phyloP scores from a whole-genome alignment of 2,329 filamentous ascomycete species.

The Cladorrhinum sp. region DNA sequence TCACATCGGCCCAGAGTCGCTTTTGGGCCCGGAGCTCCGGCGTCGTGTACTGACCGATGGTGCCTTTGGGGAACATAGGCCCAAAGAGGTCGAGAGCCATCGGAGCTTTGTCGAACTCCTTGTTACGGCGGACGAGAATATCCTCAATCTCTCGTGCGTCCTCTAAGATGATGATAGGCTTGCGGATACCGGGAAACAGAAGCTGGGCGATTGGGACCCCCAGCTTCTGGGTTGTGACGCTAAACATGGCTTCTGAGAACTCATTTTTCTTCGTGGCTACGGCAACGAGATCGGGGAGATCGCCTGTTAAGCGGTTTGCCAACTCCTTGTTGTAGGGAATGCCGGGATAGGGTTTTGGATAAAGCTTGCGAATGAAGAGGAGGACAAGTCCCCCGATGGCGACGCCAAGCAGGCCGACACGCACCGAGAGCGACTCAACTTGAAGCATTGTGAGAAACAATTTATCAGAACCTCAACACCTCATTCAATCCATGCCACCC shows the following conservation, averaged over 20 bases:
- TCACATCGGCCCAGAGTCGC: conserved; percentile 31
- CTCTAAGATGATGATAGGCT: conserved; percentile 28
- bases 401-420: conserved; percentile 7
- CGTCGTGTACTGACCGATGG: conserved; percentile 30
- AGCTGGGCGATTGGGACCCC: conserved; percentile 29
- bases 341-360: conserved; percentile 16
- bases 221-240: conserved; percentile 15
- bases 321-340: conserved; percentile 19
- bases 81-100: conserved; percentile 26
- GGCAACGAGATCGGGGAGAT: conserved; percentile 11
- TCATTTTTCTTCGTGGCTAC: conserved; percentile 3
- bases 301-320: conserved; percentile 13
- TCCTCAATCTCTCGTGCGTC: conserved; percentile 33
- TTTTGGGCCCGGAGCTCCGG: conserved; percentile 31
- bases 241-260: conserved; percentile 7
- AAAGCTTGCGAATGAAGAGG: conserved; percentile 10
- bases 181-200: conserved; percentile 24
- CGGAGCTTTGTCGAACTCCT: conserved; percentile 33
- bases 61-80: conserved; percentile 29
- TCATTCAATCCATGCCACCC: too few species aligned
- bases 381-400: background rate
- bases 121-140: conserved; percentile 29
- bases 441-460: too few species aligned
- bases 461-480: too few species aligned
- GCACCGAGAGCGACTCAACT: conserved; percentile 3